Evolutionary conservation across 2,329 filamentous ascomycete genomes (phyloP).

Genomic region (Ilyonectria mors-panacis): DNA sequence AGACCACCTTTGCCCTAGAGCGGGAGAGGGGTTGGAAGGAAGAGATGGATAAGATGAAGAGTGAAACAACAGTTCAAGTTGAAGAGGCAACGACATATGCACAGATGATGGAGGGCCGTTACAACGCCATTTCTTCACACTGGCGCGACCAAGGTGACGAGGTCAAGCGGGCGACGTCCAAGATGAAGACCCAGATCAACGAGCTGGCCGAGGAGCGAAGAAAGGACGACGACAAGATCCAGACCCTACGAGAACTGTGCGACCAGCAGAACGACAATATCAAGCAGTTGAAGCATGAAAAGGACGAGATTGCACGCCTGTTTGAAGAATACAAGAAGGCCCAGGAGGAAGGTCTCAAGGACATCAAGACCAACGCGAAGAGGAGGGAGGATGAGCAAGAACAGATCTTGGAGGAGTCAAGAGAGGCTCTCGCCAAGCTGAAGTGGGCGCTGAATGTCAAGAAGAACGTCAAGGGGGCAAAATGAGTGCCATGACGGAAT

Average conservation of each 20-base stretch:
- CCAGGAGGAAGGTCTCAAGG: constrained; percentile 73
- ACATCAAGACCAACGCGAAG: constrained; percentile 71
- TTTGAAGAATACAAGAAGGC: constrained; percentile 76
- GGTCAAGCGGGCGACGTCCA: constrained; percentile 66
- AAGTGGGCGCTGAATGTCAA: constrained; percentile 81
- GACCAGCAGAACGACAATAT: constrained; percentile 82
- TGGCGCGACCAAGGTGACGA: constrained; percentile 77
- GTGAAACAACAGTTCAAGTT: constrained; percentile 73
- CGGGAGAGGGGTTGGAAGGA: constrained; percentile 74
- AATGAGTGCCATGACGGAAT: constrained; percentile 53
- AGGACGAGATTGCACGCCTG: constrained; percentile 71
- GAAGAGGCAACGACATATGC: constrained; percentile 77
- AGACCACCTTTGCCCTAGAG: constrained; percentile 71
- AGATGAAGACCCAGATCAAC: constrained; percentile 68
- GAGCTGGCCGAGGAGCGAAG: constrained; percentile 68
- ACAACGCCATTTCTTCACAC: constrained; percentile 76
- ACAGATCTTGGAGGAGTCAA: constrained; percentile 69
- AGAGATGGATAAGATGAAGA: constrained; percentile 74
- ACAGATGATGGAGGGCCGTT: constrained; percentile 78
- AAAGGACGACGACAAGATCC: constrained; percentile 74
- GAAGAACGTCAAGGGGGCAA: constrained; percentile 69
- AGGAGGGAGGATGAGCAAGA: constrained; percentile 74
- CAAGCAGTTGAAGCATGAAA: constrained; percentile 71
- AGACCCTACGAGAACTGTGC: constrained; percentile 76
- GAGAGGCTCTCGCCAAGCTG: constrained; percentile 76